These are phyloP conservation scores for Alternaria atra DNA, from an alignment of 2,329 filamentous ascomycete species.

Conservation along the genomic window DNA sequence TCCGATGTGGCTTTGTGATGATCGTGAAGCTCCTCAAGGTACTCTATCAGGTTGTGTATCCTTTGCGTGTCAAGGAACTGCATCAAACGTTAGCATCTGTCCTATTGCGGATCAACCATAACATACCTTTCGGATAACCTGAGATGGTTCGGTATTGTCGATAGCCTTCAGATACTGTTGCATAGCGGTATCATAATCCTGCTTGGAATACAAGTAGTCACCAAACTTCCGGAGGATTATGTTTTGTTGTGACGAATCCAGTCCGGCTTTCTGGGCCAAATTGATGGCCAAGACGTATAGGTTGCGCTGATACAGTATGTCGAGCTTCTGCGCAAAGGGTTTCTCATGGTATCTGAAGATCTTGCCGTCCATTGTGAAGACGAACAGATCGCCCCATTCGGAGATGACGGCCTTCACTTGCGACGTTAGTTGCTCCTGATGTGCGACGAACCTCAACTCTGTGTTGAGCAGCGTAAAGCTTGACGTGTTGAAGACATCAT, in stretches of 20 bases:
- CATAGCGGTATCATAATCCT: conserved; percentile 98
- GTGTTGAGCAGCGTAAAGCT: conserved; percentile 93
- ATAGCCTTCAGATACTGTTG: conserved; percentile 96
- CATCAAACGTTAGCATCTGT: conserved; percentile 16
- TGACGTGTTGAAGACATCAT: conserved; percentile 84
- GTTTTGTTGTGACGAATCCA: conserved; percentile 84
- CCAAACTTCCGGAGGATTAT: conserved; percentile 93
- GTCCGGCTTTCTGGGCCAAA: conserved; percentile 85
- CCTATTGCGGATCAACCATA: background rate
- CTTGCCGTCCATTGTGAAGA: conserved; percentile 88
- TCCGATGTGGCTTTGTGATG: conserved; percentile 92
- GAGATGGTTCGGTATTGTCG: conserved; percentile 93
- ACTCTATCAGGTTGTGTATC: conserved; percentile 97
- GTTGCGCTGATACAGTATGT: conserved; percentile 93
- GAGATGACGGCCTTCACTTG: conserved; percentile 82
- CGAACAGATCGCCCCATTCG: conserved; percentile 90
- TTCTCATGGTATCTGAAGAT: conserved; percentile 91
- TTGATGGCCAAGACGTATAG: conserved; percentile 92
- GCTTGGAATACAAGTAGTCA: conserved; percentile 92
- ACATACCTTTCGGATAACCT: conserved; percentile 86
- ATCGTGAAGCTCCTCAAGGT: conserved; percentile 94
- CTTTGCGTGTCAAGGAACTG: conserved; percentile 95
- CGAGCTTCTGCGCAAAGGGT: conserved; percentile 85
- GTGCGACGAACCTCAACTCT: conserved; percentile 86
- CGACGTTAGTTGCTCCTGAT: conserved; percentile 84